Conservation (phyloP, 2,329 filamentous ascomycete species). For the Fusarium burgessii region DNA sequence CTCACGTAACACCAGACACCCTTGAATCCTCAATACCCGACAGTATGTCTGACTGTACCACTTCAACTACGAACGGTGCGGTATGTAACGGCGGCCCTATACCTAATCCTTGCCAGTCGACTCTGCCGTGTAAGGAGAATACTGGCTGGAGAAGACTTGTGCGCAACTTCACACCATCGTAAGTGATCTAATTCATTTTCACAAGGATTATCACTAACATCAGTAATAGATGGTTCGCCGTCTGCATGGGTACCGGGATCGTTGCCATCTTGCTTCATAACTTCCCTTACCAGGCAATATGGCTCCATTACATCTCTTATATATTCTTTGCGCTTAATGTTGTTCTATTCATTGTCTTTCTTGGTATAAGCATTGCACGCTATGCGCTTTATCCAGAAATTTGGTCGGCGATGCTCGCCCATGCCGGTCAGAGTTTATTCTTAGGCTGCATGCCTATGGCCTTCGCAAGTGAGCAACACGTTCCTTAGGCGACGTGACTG, state of each 20-base stretch:
- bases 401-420: slow-evolving; percentile 73
- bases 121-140: slow-evolving; percentile 49
- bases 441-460: slow-evolving; percentile 77
- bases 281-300: slow-evolving; percentile 69
- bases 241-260: slow-evolving; percentile 76
- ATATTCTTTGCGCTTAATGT: slow-evolving; percentile 72
- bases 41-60: slow-evolving; percentile 36
- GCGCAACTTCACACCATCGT: slow-evolving; percentile 68
- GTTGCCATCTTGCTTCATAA: slow-evolving; percentile 71
- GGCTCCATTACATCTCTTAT: slow-evolving; percentile 70
- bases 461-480: slow-evolving; percentile 62
- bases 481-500: not conserved
- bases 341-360: slow-evolving; percentile 66
- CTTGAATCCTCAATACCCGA: not conserved
- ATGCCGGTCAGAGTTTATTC: slow-evolving; percentile 76
- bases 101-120: slow-evolving; percentile 26
- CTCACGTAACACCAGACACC: slow-evolving; percentile 21
- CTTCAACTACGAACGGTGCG: slow-evolving; percentile 18
- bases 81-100: slow-evolving; percentile 17
- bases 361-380: slow-evolving; percentile 66
- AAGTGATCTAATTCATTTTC: slow-evolving; percentile 40
- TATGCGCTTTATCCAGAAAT: slow-evolving; percentile 75
- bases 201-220: slow-evolving; percentile 9
- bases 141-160: slow-evolving; percentile 60
- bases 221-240: slow-evolving; percentile 65